Conservation (phyloP, 371 early-diverging fungal genomes). For the Syncephalastrum racemosum region DNA sequence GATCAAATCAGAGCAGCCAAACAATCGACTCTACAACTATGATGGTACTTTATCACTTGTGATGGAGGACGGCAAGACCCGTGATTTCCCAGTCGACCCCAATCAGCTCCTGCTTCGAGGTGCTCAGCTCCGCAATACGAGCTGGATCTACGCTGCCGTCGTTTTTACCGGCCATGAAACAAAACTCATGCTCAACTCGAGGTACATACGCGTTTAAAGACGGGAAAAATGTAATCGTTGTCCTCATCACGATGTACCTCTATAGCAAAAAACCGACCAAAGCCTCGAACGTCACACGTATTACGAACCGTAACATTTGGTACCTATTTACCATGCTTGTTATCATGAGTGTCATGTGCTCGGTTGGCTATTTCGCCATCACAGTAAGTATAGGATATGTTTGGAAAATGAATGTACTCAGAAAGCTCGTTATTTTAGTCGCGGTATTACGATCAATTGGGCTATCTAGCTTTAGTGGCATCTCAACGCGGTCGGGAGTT, state of each 20-base stretch:
- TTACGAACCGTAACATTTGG: constrained; percentile 92
- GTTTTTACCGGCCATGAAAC: constrained; percentile 91
- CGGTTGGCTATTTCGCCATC: constrained; percentile 71
- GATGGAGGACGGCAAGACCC: constrained; percentile 54
- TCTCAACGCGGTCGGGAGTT: constrained; percentile 46
- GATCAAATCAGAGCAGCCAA: constrained; percentile 81
- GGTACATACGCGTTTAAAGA: no score
- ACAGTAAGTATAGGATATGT: constrained; percentile 24
- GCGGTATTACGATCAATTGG: constrained; percentile 31
- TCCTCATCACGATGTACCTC: not conserved
- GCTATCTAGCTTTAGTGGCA: constrained; percentile 35
- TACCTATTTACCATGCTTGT: constrained; percentile 88
- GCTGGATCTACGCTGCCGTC: constrained; percentile 84
- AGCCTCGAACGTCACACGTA: constrained; percentile 70
- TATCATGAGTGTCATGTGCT: constrained; percentile 82
- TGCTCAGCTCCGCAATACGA: constrained; percentile 81
- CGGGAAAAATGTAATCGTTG: not conserved
- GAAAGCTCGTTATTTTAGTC: constrained; percentile 23
- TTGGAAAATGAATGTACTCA: not conserved
- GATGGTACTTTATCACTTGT: constrained; percentile 70
- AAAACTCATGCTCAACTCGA: constrained; percentile 86
- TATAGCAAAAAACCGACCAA: constrained; percentile 52
- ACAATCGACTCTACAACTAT: constrained; percentile 86
- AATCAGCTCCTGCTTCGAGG: constrained; percentile 82
- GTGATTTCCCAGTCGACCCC: constrained; percentile 76